phyloP scores from a whole-genome alignment of 2,329 filamentous ascomycete genomes.

The Diaporthe sp. region DNA sequence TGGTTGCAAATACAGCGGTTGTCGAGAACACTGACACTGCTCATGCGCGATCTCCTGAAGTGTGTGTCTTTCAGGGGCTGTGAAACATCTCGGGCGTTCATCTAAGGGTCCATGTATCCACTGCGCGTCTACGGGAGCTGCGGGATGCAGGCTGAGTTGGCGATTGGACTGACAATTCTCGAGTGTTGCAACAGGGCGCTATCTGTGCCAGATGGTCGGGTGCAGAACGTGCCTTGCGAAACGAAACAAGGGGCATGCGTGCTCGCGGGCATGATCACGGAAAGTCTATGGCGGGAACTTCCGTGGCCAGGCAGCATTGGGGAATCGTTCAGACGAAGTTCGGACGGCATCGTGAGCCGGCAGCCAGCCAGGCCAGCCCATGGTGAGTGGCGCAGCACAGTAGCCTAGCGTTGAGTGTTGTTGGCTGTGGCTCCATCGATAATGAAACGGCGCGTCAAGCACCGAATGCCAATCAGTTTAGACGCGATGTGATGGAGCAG shows the following conservation, averaged over 20 bases:
- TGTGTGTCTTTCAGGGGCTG: too few relatives aligned
- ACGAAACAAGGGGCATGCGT: constrained; percentile 1
- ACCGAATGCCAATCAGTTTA: constrained; percentile 3
- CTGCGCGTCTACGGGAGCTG: neutral
- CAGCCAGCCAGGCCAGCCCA: neutral
- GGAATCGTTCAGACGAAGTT: constrained; percentile 4
- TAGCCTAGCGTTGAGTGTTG: neutral
- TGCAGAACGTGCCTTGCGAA: neutral
- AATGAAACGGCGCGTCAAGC: constrained; percentile 16
- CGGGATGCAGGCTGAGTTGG: neutral
- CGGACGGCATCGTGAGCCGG: neutral
- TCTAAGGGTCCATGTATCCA: neutral
- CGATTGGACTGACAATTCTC: neutral
- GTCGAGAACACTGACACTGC: too few relatives aligned
- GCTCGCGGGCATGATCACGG: neutral
- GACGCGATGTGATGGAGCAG: constrained; percentile 8
- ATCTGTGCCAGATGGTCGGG: neutral
- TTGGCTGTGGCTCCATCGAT: constrained; percentile 1
- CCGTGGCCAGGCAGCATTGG: neutral
- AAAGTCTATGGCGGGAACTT: constrained; percentile 1
- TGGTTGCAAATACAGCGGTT: too few relatives aligned
- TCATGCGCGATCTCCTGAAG: too few relatives aligned
- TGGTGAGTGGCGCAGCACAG: constrained; percentile 17
- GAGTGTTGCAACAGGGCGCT: neutral
- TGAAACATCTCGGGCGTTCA: neutral